phyloP scores from a whole-genome alignment of 306 rosid genomes.

The Acacia crassicarpa region DNA sequence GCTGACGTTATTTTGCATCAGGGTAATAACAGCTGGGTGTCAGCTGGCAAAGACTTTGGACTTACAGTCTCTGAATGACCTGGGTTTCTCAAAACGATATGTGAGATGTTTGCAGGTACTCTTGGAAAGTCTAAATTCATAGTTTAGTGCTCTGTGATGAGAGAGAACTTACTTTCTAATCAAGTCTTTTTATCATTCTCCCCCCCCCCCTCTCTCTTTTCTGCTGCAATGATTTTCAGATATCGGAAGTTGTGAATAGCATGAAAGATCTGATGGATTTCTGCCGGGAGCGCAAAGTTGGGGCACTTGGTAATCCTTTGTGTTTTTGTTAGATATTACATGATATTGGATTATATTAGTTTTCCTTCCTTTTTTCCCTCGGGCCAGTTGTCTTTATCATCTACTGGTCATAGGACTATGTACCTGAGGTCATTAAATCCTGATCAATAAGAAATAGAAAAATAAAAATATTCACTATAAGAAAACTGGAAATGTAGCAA shows the following conservation, averaged over 20 bases:
- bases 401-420: not conserved
- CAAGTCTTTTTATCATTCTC: not conserved
- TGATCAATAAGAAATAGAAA: not conserved
- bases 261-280: slow-evolving; percentile 76
- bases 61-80: slow-evolving; percentile 84
- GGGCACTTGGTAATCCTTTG: slow-evolving; percentile 61
- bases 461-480: not conserved
- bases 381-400: not conserved
- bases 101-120: slow-evolving; percentile 98
- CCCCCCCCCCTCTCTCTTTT: not conserved
- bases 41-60: slow-evolving; percentile 95
- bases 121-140: slow-evolving; percentile 1
- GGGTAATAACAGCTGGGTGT: slow-evolving; percentile 91
- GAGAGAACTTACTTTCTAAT: not conserved
- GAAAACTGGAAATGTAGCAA: not conserved
- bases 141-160: not conserved
- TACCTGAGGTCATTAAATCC: not conserved
- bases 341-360: not conserved
- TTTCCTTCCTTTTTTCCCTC: not conserved
- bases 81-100: slow-evolving; percentile 95
- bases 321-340: not conserved
- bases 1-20: slow-evolving; percentile 40
- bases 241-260: slow-evolving; percentile 76
- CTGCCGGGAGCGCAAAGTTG: slow-evolving; percentile 60
- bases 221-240: slow-evolving; percentile 43